phyloP scores from a whole-genome alignment of 768 basidiomycete species.

The Vararia minispora region DNA sequence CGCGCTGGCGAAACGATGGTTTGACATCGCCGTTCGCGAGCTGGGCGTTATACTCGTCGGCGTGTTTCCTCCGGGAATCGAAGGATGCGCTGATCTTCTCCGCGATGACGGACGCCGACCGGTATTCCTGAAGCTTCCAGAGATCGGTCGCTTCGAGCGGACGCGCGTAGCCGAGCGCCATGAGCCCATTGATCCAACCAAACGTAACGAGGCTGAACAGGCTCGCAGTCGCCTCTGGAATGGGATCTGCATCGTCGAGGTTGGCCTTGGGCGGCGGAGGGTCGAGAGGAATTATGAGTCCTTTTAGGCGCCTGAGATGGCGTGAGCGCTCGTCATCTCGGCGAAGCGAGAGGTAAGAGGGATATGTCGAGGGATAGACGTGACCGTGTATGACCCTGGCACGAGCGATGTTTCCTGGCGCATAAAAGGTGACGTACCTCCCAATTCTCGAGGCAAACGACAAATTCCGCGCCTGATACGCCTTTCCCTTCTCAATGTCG shows the following conservation, averaged over 20 bases:
- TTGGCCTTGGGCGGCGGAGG: slow-evolving; percentile 36
- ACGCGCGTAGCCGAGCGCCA: slow-evolving; percentile 66
- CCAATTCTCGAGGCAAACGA: too few relatives aligned
- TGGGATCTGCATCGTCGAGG: slow-evolving; percentile 45
- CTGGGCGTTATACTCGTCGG: slow-evolving; percentile 59
- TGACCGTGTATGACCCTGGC: too few relatives aligned
- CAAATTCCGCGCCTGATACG: too few relatives aligned
- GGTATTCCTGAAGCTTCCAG: slow-evolving; percentile 61
- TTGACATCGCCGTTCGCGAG: slow-evolving; percentile 54
- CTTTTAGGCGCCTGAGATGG: slow-evolving; percentile 11
- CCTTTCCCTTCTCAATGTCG: too few relatives aligned
- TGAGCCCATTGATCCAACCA: slow-evolving; percentile 62
- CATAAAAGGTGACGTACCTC: too few relatives aligned
- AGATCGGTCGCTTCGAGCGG: slow-evolving; percentile 75
- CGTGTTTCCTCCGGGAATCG: slow-evolving; percentile 40
- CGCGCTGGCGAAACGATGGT: slow-evolving; percentile 34
- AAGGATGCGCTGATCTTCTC: slow-evolving; percentile 55
- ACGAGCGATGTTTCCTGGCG: too few relatives aligned
- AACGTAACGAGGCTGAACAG: slow-evolving; percentile 55
- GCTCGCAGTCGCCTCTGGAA: slow-evolving; percentile 57
- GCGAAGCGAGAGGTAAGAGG: too few relatives aligned
- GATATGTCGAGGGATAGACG: too few relatives aligned
- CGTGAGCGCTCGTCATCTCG: too few relatives aligned
- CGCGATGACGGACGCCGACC: slow-evolving; percentile 49
- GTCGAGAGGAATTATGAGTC: slow-evolving; percentile 11